Evolutionary conservation across 179 eudicot species (phyloP).

Genomic region (Silene noctiflora): DNA sequence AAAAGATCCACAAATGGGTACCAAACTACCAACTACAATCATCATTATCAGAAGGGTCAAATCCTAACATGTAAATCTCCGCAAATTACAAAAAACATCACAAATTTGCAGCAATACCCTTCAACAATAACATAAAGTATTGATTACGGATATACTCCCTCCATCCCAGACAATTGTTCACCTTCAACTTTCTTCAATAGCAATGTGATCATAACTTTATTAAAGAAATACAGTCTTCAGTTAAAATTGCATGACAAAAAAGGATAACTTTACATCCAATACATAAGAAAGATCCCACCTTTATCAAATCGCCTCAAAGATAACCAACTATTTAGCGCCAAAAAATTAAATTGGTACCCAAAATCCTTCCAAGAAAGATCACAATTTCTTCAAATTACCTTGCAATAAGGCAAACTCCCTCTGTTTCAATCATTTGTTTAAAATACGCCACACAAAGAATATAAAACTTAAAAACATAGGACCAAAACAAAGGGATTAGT

Average conservation of each 20-base stretch:
- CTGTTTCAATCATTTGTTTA: no score
- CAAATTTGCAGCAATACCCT: not conserved
- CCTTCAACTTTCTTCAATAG: no score
- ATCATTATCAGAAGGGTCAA: not conserved
- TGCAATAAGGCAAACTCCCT: no score
- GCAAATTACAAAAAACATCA: not conserved
- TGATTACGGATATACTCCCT: not conserved
- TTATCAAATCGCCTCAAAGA: not conserved
- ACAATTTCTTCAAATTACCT: not conserved
- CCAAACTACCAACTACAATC: no score
- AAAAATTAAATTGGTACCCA: not conserved
- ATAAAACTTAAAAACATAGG: no score
- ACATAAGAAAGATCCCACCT: slow-evolving; percentile 2
- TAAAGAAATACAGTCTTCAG: not conserved
- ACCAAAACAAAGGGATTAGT: no score
- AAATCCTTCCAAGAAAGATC: slow-evolving; percentile 1
- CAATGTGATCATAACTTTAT: not conserved
- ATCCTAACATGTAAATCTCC: not conserved
- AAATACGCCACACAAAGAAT: no score
- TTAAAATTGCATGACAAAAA: not conserved
- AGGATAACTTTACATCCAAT: not conserved
- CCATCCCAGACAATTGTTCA: no score
- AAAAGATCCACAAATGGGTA: no score
- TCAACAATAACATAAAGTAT: not conserved
- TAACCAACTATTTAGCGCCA: not conserved